These are phyloP conservation scores for Tuber indicum DNA, from an alignment of 495 filamentous ascomycete genomes.

Conservation along the genomic window DNA sequence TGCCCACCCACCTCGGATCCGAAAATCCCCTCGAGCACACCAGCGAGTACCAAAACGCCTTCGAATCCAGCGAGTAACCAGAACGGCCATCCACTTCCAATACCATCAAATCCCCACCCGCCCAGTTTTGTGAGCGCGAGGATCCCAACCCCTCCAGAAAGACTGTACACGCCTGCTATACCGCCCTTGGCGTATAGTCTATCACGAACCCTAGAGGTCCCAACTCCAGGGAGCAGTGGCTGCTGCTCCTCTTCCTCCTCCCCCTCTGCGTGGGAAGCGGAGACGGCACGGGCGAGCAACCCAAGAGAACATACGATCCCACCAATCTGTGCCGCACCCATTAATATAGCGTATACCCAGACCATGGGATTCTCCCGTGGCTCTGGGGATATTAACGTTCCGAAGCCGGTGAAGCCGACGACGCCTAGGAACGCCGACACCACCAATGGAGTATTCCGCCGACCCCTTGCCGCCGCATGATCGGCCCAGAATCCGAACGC, in stretches of 20 bases:
- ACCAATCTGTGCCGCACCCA: conserved; percentile 89
- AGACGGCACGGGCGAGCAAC: conserved; percentile 70
- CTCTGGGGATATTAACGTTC: conserved; percentile 62
- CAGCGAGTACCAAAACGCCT: conserved; percentile 55
- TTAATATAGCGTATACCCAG: conserved; percentile 67
- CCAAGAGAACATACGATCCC: conserved; percentile 89
- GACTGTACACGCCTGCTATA: conserved; percentile 87
- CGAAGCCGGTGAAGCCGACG: conserved; percentile 68
- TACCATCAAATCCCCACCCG: conserved; percentile 72
- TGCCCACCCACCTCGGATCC: not conserved
- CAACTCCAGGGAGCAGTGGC: conserved; percentile 31
- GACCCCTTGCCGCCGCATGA: conserved; percentile 47
- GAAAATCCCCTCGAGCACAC: conserved; percentile 23
- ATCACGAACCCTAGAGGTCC: conserved; percentile 23
- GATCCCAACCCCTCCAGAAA: conserved; percentile 87
- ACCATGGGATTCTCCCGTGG: conserved; percentile 62
- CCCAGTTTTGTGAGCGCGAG: conserved; percentile 85
- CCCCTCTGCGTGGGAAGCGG: conserved; percentile 47
- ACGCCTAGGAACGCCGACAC: conserved; percentile 64
- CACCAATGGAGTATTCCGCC: conserved; percentile 67
- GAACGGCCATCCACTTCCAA: conserved; percentile 75
- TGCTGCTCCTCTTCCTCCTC: conserved; percentile 39
- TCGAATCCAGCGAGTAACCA: conserved; percentile 90
- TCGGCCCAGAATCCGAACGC: conserved; percentile 75
- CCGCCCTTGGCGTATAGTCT: conserved; percentile 70